These are phyloP conservation scores for Chrysopogon serrulatus DNA, from an alignment of 176 grass and related monocot genomes.

Conservation along the genomic window DNA sequence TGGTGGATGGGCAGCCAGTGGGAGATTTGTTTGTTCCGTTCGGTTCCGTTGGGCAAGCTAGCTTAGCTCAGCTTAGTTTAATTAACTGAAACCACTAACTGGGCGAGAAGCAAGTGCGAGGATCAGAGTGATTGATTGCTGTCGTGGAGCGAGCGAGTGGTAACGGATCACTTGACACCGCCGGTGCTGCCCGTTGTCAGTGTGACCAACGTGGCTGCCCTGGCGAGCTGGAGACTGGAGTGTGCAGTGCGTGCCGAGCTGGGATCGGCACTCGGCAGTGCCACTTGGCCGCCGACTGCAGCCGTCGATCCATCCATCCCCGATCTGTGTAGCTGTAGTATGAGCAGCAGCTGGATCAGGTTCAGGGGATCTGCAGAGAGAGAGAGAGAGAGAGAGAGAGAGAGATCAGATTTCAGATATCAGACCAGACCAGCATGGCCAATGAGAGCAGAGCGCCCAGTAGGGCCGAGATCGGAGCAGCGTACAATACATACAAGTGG, in stretches of 20 bases:
- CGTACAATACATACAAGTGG: too few species aligned
- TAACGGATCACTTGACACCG: background rate
- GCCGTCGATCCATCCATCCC: background rate
- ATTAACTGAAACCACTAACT: background rate
- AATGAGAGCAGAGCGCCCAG: background rate
- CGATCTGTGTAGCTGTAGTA: background rate
- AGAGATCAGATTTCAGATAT: too few species aligned
- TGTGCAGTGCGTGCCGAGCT: background rate
- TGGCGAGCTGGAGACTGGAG: background rate
- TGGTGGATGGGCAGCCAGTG: too few species aligned
- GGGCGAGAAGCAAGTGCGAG: background rate
- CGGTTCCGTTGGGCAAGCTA: background rate
- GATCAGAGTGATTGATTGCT: background rate
- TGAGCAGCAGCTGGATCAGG: background rate
- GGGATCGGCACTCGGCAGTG: background rate
- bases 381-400: too few species aligned
- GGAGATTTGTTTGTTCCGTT: background rate
- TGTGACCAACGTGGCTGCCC: background rate
- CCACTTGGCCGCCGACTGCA: background rate
- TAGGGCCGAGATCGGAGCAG: too few species aligned
- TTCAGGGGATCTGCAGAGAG: background rate
- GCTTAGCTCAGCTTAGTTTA: background rate
- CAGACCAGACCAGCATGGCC: background rate
- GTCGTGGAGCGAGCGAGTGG: background rate
- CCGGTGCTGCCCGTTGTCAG: background rate